Evolutionary conservation across 345 rosid species (phyloP), one percentile per base, ranked within the genome.

Genomic region (Adansonia digitata): DNA sequence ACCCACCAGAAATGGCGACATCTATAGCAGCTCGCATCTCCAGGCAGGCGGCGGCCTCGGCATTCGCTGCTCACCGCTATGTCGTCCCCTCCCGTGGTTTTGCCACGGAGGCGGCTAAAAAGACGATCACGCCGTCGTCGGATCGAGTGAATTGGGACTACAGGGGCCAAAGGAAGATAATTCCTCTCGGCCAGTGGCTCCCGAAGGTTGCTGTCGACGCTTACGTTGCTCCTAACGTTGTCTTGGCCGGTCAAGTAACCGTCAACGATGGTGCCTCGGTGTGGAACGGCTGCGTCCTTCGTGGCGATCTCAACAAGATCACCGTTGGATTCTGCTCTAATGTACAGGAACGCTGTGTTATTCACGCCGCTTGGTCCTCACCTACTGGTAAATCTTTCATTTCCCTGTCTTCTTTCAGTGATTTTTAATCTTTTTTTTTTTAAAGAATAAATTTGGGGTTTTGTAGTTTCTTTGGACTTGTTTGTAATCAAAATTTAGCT

Each of bases 341-440:
- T 74, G 92, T 95, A 3, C 98, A 91, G 79, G 97, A 95, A 82
- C 92, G 94, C 26, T 93, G 90, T 69, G 99, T 95, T 59, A 72
- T 95, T 46, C 99, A 95, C 78, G 99, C 97, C n/a, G 94, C 99
- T 18, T 93, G 97, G 99, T 85, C 91, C 8, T 95, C 98, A 51
- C 97, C 94, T 24, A 91, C 97, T 78, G 98, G 99, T 95, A 74
- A 64, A 12, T 13, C 17, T 62, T 35, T 63, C 20, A 12, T 6
- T 26, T 17, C 3, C 45, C 17, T 80, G 27, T 69, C 18, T 18
- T 34, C 48, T 43, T 43, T 43, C 12, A 9, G 37, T 56, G 60
- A 69, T 45, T n/a, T n/a, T n/a, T n/a, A n/a, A n/a, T n/a, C n/a
- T n/a, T n/a, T n/a, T n/a, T n/a, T n/a, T n/a, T n/a, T 61, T 51